Conservation (phyloP, 1,139 yeast genomes). For the Zygoascus hellenicus region DNA sequence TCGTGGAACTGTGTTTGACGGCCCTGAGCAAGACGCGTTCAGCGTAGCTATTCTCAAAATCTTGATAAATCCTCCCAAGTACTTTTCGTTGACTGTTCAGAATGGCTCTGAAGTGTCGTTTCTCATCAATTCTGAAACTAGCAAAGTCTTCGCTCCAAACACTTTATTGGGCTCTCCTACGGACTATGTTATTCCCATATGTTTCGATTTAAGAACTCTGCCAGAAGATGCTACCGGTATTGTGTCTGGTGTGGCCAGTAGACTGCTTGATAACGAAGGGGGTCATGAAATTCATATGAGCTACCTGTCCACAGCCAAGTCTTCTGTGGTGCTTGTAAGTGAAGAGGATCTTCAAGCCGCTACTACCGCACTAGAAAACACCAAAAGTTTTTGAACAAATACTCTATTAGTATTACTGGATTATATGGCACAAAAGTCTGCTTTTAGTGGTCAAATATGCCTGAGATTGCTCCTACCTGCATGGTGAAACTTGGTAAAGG, state of each 20-base stretch:
- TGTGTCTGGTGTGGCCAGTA: conserved; percentile 59
- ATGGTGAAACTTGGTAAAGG: too few relatives aligned
- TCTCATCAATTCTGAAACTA: conserved; percentile 40
- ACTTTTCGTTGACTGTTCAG: conserved; percentile 54
- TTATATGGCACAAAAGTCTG: too few relatives aligned
- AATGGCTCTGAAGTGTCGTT: conserved; percentile 49
- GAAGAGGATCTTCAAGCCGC: conserved; percentile 40
- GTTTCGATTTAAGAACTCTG: conserved; percentile 48
- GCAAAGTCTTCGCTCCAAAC: conserved; percentile 30
- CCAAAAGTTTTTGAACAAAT: not conserved
- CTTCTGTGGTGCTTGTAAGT: conserved; percentile 58
- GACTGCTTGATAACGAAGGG: conserved; percentile 36
- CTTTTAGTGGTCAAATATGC: too few relatives aligned
- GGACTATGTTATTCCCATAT: conserved; percentile 53
- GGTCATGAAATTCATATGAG: conserved; percentile 42
- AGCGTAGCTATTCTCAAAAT: conserved; percentile 24
- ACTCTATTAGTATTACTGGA: too few relatives aligned
- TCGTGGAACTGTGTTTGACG: conserved; percentile 37
- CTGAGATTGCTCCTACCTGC: too few relatives aligned
- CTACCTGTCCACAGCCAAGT: conserved; percentile 56
- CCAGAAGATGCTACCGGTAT: conserved; percentile 63
- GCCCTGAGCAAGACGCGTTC: conserved; percentile 21
- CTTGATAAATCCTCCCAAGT: conserved; percentile 39
- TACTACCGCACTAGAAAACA: conserved; percentile 13
- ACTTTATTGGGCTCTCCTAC: conserved; percentile 51